Conservation (phyloP, 2,329 filamentous ascomycete genomes). For the Chaetomium sp. region DNA sequence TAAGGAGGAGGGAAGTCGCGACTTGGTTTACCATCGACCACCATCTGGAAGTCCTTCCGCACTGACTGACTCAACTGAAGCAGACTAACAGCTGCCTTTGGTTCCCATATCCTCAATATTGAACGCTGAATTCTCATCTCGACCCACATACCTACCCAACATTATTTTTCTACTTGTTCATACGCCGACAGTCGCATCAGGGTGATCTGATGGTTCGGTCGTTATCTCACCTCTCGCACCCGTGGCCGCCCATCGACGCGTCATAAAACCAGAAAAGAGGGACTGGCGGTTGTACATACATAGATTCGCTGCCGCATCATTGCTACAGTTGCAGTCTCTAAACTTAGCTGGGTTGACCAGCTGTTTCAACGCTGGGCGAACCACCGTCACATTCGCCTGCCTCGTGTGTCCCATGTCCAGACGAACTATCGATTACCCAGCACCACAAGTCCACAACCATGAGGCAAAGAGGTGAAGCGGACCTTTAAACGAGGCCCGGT, state of each 20-base stretch:
- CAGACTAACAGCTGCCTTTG: neutral
- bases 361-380: neutral
- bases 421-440: neutral
- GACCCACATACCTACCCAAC: neutral
- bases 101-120: neutral
- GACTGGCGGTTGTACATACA: neutral
- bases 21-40: neutral
- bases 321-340: neutral
- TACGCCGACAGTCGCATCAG: neutral
- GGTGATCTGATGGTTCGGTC: neutral
- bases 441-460: neutral
- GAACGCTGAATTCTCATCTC: neutral
- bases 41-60: neutral
- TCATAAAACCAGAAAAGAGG: neutral
- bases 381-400: constrained; percentile 1
- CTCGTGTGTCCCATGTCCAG: neutral
- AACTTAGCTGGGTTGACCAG: neutral
- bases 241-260: neutral
- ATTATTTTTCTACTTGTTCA: neutral
- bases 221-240: neutral
- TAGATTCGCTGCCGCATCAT: neutral
- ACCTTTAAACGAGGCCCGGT: neutral
- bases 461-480: neutral
- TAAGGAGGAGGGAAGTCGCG: neutral
- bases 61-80: neutral